phyloP scores from a whole-genome alignment of 306 rosid genomes.

The Begonia fuchsioides region DNA sequence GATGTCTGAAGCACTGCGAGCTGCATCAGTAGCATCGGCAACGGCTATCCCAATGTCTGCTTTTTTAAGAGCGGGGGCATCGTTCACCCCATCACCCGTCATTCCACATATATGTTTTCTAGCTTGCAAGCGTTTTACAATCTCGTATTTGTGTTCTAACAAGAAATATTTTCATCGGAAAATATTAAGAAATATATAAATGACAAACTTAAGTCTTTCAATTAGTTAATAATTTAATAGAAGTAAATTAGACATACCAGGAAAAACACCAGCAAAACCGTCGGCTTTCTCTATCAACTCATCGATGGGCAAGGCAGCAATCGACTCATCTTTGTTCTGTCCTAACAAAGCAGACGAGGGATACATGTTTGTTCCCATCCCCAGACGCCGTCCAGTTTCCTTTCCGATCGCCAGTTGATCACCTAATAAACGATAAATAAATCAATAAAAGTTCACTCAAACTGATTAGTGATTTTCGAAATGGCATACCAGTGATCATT shows the following conservation, averaged over 20 bases:
- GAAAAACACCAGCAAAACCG: conserved; percentile 96
- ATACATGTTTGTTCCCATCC: conserved; percentile 99
- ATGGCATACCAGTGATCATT: conserved; percentile 74
- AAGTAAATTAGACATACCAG: conserved; percentile 41
- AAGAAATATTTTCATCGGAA: no score
- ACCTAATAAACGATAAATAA: conserved; percentile 33
- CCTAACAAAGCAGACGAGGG: conserved; percentile 96
- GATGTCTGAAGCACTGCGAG: conserved; percentile 98
- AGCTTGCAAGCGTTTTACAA: conserved; percentile 96
- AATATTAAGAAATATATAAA: no score
- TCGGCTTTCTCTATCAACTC: conserved; percentile 95
- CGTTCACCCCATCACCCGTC: conserved; percentile 99
- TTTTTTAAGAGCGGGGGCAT: conserved; percentile 97
- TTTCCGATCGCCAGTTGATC: conserved; percentile 97
- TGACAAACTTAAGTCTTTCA: conserved; percentile 5
- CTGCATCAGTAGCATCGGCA: conserved; percentile 99
- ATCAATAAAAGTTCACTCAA: neutral
- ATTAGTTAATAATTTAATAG: neutral
- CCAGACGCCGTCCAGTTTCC: conserved; percentile 98
- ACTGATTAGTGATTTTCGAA: neutral
- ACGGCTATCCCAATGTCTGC: conserved; percentile 99
- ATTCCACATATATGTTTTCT: conserved; percentile 97
- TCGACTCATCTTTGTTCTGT: conserved; percentile 84
- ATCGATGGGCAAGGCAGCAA: conserved; percentile 76
- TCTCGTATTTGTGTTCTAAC: conserved; percentile 93